These are phyloP conservation scores for Synchytrium microbalum DNA, from an alignment of 371 early-diverging fungal genomes.

Conservation along the genomic window DNA sequence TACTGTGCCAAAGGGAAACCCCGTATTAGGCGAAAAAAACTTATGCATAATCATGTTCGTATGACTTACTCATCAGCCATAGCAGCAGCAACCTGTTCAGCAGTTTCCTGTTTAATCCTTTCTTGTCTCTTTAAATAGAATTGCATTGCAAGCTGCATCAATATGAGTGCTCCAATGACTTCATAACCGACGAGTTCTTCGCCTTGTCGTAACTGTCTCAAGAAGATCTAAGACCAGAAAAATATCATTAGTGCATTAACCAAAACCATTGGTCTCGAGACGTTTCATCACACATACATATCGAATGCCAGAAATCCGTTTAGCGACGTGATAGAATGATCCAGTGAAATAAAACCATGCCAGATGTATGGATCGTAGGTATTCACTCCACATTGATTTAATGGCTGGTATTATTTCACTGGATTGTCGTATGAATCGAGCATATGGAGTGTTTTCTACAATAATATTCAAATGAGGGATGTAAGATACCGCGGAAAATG, in stretches of 20 bases:
- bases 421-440: neutral
- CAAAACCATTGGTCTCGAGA: conserved; percentile 1
- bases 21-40: too few relatives aligned
- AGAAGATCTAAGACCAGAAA: conserved; percentile 48
- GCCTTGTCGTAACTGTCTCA: conserved; percentile 61
- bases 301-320: conserved; percentile 65
- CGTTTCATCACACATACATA: conserved; percentile 46
- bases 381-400: conserved; percentile 25
- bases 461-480: neutral
- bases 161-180: conserved; percentile 69
- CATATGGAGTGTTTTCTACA: neutral
- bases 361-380: conserved; percentile 58
- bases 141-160: conserved; percentile 53
- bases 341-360: conserved; percentile 77
- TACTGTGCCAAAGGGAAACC: too few relatives aligned
- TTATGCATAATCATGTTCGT: too few relatives aligned
- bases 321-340: conserved; percentile 67
- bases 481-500: neutral
- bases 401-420: conserved; percentile 18
- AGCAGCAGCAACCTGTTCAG: too few relatives aligned
- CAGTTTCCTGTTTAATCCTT: neutral
- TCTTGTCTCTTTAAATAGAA: neutral
- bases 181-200: conserved; percentile 77
- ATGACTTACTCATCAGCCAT: conserved; percentile 9
- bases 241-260: conserved; percentile 1